Percentiles rank a stretch among this genome's conserved stretches.
Evolutionary conservation across 1,139 yeast species (phyloP).

Genomic region (Casaregolazyma suthepensis): DNA sequence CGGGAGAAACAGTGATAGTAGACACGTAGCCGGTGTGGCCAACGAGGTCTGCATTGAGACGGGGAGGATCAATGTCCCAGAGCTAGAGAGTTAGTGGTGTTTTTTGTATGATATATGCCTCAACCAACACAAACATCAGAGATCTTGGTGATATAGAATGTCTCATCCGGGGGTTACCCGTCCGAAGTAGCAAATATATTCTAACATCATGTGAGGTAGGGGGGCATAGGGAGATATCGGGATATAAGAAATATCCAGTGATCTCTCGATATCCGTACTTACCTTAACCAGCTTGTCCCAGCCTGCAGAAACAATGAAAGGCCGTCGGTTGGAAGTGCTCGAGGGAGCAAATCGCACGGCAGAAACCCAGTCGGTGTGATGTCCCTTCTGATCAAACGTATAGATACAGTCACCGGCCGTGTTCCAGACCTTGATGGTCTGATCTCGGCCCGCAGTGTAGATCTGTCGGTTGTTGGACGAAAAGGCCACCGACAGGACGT

Average conservation of each 20-base stretch:
- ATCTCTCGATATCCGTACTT: no score
- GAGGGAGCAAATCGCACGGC: constrained; percentile 94
- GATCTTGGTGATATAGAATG: constrained; percentile 96
- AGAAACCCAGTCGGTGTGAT: constrained; percentile 99
- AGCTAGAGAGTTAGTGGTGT: constrained; percentile 45
- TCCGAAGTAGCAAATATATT: constrained; percentile 99
- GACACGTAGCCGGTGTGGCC: constrained; percentile 99
- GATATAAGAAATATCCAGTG: constrained; percentile 10
- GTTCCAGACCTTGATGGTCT: constrained; percentile 99
- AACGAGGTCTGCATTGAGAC: constrained; percentile 90
- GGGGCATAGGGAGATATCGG: constrained; percentile 16
- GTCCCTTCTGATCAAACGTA: constrained; percentile 60
- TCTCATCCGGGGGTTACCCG: constrained; percentile 79
- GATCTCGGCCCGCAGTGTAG: constrained; percentile 98
- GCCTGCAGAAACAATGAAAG: constrained; percentile 87
- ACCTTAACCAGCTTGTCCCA: constrained; percentile 99
- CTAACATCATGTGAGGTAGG: constrained; percentile 22
- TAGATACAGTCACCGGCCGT: constrained; percentile 97
- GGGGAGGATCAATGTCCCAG: constrained; percentile 88
- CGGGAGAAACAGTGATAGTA: constrained; percentile 98
- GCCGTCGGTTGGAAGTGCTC: constrained; percentile 32
- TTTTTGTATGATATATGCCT: background rate
- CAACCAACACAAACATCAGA: constrained; percentile 53
- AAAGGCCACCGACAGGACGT: constrained; percentile 94
- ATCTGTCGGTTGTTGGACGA: constrained; percentile 97